phyloP scores from a whole-genome alignment of 495 filamentous ascomycete genomes.

The Lophium mytilinum region DNA sequence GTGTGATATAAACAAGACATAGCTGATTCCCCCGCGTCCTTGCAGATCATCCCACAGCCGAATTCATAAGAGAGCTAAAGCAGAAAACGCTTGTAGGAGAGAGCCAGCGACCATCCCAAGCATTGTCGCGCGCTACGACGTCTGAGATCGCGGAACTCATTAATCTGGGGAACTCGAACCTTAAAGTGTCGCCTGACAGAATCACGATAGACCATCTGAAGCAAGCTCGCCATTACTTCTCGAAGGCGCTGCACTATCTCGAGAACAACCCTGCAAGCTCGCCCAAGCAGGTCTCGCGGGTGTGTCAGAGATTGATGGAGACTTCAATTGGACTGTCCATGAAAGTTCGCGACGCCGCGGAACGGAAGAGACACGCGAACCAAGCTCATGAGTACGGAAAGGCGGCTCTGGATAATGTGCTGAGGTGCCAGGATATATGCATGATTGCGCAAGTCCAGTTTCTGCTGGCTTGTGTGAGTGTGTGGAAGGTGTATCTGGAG shows the following conservation, averaged over 20 bases:
- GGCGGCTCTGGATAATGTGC: constrained; percentile 2
- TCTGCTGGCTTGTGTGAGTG: constrained; percentile 4
- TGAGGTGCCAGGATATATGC: not conserved
- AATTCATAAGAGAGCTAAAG: not conserved
- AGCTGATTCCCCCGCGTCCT: too few species aligned
- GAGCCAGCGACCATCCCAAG: too few species aligned
- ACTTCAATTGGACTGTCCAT: constrained; percentile 1
- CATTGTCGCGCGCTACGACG: too few species aligned
- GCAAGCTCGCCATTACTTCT: constrained; percentile 6
- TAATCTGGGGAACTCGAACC: not conserved
- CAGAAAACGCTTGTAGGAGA: too few species aligned
- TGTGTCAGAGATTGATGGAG: constrained; percentile 10
- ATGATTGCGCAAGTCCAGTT: constrained; percentile 12
- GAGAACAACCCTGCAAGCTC: not conserved
- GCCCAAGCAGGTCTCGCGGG: constrained; percentile 7
- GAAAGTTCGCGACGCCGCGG: not conserved
- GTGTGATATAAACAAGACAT: too few species aligned
- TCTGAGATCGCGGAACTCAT: not conserved
- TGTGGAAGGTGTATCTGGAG: constrained; percentile 7
- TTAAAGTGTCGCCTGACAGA: constrained; percentile 1
- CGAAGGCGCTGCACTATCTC: too few species aligned
- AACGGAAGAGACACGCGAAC: constrained; percentile 4
- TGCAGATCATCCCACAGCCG: constrained; percentile 1
- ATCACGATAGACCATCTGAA: not conserved
- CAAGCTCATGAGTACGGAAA: constrained; percentile 6